These are phyloP conservation scores for Tylopilus cervinicoccineus DNA, from an alignment of 768 basidiomycete genomes.

Conservation along the genomic window DNA sequence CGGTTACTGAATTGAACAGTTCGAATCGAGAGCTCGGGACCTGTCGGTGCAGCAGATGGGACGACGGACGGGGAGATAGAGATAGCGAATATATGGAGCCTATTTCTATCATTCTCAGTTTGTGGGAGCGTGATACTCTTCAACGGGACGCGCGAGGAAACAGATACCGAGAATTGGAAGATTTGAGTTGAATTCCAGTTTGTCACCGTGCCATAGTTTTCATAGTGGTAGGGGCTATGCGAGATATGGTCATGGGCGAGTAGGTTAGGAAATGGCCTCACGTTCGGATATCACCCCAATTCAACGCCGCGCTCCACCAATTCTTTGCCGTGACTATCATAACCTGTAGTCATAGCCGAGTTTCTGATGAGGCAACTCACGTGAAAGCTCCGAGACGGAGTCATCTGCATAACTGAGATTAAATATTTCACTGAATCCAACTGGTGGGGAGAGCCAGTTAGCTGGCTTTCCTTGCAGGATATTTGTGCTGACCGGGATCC, in stretches of 20 bases:
- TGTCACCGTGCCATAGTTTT: conserved; percentile 28
- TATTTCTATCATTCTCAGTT: conserved; percentile 21
- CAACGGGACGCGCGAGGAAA: conserved; percentile 39
- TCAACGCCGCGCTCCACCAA: conserved; percentile 42
- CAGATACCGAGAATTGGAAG: conserved; percentile 41
- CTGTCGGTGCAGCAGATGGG: conserved; percentile 19
- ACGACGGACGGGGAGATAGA: conserved; percentile 35
- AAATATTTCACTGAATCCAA: conserved; percentile 34
- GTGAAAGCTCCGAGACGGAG: conserved; percentile 31
- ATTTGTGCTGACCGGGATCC: conserved; percentile 27
- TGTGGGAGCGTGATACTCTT: conserved; percentile 43
- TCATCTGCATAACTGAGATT: conserved; percentile 36
- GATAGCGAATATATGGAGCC: conserved; percentile 46
- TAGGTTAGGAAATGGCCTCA: conserved; percentile 17
- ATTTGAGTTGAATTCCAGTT: conserved; percentile 44
- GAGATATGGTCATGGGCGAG: background rate
- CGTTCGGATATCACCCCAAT: conserved; percentile 42
- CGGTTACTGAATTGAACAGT: conserved; percentile 42
- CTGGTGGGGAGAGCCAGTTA: conserved; percentile 11
- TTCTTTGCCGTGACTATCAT: conserved; percentile 41
- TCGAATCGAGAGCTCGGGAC: conserved; percentile 37
- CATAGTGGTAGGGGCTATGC: conserved; percentile 44
- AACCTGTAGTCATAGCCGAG: background rate
- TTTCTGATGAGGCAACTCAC: conserved; percentile 25
- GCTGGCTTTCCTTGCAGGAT: background rate